Percentiles rank a stretch among this genome's conserved stretches.
Evolutionary conservation across 2,329 filamentous ascomycete genomes (phyloP).

Genomic region (Colletotrichum sp.): DNA sequence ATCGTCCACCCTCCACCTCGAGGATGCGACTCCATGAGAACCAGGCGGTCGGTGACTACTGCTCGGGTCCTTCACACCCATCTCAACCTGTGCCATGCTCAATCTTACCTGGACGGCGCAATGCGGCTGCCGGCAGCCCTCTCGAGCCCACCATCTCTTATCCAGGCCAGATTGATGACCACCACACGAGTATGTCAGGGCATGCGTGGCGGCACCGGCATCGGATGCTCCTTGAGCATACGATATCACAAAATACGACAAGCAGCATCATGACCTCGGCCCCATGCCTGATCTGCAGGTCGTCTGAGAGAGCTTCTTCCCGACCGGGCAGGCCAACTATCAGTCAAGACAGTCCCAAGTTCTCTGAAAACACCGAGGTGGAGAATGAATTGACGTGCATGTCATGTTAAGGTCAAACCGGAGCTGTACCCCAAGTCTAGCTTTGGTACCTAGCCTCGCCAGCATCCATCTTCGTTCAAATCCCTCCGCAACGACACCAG

Average conservation of each 20-base stretch:
- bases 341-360: not conserved
- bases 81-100: not conserved
- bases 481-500: not conserved
- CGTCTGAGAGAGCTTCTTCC: not conserved
- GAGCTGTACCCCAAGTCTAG: not conserved
- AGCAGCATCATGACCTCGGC: not conserved
- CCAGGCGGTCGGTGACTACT: not conserved
- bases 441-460: not conserved
- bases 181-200: not conserved
- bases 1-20: not conserved
- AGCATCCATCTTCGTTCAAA: not conserved
- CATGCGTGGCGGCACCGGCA: not conserved
- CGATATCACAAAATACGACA: not conserved
- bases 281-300: not conserved
- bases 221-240: not conserved
- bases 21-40: not conserved
- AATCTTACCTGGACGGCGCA: not conserved
- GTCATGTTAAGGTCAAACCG: not conserved
- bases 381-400: not conserved
- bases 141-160: not conserved
- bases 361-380: not conserved
- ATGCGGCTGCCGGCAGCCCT: not conserved
- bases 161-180: not conserved
- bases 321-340: not conserved
- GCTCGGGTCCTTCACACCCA: not conserved